Base-by-base conservation (phyloP, 257 asterid species). In the Anisodus acutangulus region DNA sequence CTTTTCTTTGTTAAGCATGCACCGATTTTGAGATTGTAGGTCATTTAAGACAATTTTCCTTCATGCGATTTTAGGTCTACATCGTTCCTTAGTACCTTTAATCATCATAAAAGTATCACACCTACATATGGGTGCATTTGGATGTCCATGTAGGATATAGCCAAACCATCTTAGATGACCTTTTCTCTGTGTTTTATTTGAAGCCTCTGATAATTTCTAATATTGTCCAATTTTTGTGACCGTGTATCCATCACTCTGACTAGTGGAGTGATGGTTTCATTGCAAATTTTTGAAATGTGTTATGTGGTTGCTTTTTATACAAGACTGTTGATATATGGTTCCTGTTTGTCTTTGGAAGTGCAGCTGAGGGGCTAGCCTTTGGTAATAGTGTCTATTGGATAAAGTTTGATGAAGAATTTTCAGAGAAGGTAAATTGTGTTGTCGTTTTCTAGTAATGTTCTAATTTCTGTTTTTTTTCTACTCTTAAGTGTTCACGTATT, bases 351-450 rank as follows among this genome's bases (percentile, higher is more conserved):
- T 83, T 67, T 85, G 58, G 31, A 51, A 69, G 68, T 96, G 93
- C 98, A 95, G 99, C 99, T 86, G 90, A 95, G 84, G 99, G 93
- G 67, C 90, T 97, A 82, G 91, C 83, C 62, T 91, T 97, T 84
- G 99, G 99, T 79, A 97, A 97, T 86, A 93, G 98, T 80, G 98
- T 95, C 53, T 95, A 90, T 84, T 93, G 93, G 97, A 92, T 97
- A 89, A 90, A 91, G 41, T 97, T 97, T 51, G 98, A 88, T 87
- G 95, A 97, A 85, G 98, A 97, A 80, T 91, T 83, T 58, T 87
- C 91, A 17, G 89, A 84, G 66, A 97, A 97, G 98, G 99, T 95
- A 81, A 90, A 41, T 54, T 63, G 54, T 7, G 57, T 8, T 82
- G 11, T 63, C 78, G 6, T 41, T 63, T 39, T 13, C 13, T 35